Base-by-base conservation (phyloP, 2,329 filamentous ascomycete species). In the Monosporascus sp. region DNA sequence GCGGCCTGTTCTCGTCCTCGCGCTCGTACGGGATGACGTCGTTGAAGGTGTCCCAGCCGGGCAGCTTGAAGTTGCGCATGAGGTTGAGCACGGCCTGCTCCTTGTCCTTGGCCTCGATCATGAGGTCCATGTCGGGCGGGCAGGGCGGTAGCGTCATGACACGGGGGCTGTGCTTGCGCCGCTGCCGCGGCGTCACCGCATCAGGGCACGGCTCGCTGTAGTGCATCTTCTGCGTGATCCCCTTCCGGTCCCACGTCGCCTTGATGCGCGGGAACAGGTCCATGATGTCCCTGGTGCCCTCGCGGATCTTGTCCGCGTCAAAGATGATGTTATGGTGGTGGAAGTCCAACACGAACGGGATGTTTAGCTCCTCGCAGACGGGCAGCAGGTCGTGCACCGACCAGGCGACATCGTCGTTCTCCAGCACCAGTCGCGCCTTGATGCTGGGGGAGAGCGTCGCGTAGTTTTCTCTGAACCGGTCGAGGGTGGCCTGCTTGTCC, bases 71-170 rank as follows among this genome's bases (percentile, higher is more conserved):
- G 0, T 79, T 91, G 22, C 88, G 81, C 91, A 97, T 97, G 18
- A 97, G 78, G 58, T 96, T 90, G 62, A 97, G 96, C 0, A 97
- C 90, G 0, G 93, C 91, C 69, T 97, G 93, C 68, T 97, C 93
- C 70, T 97, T 97, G 66, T 97, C 93, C 68, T 97, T 97, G 47
- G 93, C 93, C 72, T 97, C 93, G 55, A 97, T 97, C 93, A 97
- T 97, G n/a, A 97, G 76, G 65, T 97, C 93, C 87, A 95, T 94
- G 34, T 88, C 85, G 1, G 82, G 74, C 4, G 85, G 78, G 62
- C 93, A 97, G 0, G 93, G 92, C 1, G 93, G 93, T 1, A 97
- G 71, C 1, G 85, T 88, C 58, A 79, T 79, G 2, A 96, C 90
- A 8, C 93, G 82, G 0, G 90, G 80, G 37, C 85, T 90, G 65